Evolutionary conservation across 768 basidiomycete genomes (phyloP).

Genomic region (Lanmaoa pseudosensibilis): DNA sequence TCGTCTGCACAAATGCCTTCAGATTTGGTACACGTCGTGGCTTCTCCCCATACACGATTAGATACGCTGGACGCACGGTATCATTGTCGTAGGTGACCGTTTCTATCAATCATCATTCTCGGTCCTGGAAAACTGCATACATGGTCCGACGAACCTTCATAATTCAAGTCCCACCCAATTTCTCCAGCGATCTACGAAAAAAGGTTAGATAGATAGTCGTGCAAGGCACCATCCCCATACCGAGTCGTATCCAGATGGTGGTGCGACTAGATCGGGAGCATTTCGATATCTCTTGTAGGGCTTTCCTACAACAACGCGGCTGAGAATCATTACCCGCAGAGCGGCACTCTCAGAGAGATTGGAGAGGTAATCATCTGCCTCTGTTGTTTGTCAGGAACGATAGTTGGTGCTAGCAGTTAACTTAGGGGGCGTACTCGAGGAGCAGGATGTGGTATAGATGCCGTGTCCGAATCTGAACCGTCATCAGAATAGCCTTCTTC

Average conservation of each 20-base stretch:
- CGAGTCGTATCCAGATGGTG: conserved; percentile 63
- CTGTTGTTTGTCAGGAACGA: conserved; percentile 34
- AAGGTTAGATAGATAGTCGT: neutral
- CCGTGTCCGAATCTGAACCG: conserved; percentile 59
- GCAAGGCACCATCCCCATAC: conserved; percentile 33
- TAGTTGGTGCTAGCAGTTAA: neutral
- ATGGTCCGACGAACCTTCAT: conserved; percentile 39
- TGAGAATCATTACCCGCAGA: conserved; percentile 54
- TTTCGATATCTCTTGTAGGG: conserved; percentile 51
- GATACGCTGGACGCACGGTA: conserved; percentile 64
- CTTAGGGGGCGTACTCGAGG: conserved; percentile 50
- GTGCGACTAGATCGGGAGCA: conserved; percentile 45
- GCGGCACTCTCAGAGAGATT: conserved; percentile 43
- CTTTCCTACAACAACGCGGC: conserved; percentile 64
- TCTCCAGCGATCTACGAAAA: conserved; percentile 52
- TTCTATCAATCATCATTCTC: conserved; percentile 35
- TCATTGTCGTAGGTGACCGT: conserved; percentile 68
- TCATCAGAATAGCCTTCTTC: neutral
- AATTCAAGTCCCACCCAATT: conserved; percentile 65
- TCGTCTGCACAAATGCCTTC: conserved; percentile 28
- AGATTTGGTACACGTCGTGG: conserved; percentile 16
- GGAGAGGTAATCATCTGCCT: conserved; percentile 63
- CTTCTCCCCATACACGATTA: conserved; percentile 56
- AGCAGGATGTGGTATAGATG: conserved; percentile 65
- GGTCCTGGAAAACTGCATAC: neutral